Percentiles rank a stretch among this genome's conserved stretches.
Conservation (phyloP, 768 basidiomycete species). For the Tylopilus vinaceipallidus region DNA sequence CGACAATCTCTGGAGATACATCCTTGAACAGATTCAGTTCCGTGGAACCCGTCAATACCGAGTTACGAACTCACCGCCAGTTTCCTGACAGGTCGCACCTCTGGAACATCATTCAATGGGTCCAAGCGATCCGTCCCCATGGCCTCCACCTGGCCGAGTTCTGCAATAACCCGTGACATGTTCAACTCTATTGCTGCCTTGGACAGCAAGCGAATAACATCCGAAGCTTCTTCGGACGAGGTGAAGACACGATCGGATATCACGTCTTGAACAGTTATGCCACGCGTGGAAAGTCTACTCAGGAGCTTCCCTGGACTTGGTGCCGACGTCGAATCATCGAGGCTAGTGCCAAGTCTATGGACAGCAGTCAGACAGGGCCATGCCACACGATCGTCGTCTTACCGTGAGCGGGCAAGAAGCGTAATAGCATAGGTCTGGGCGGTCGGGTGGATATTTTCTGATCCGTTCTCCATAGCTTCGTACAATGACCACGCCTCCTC, state of each 20-base stretch:
- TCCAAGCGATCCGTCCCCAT: constrained; percentile 42
- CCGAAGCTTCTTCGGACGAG: constrained; percentile 49
- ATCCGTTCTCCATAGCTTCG: constrained; percentile 47
- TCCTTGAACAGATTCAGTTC: too few species aligned
- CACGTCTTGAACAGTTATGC: constrained; percentile 49
- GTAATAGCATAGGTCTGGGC: constrained; percentile 68
- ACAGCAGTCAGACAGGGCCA: constrained; percentile 12
- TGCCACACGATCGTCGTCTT: constrained; percentile 14
- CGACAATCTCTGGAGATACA: constrained; percentile 17
- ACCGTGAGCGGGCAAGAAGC: constrained; percentile 59
- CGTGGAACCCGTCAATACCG: background rate
- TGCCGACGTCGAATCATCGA: constrained; percentile 15
- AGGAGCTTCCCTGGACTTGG: constrained; percentile 36
- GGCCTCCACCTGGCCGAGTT: constrained; percentile 51
- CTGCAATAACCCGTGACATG: constrained; percentile 43
- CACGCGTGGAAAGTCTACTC: constrained; percentile 43
- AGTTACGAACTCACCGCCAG: constrained; percentile 25
- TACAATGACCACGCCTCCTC: constrained; percentile 63
- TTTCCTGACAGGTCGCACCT: constrained; percentile 53
- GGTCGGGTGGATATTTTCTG: constrained; percentile 49
- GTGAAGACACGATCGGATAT: constrained; percentile 57
- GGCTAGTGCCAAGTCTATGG: constrained; percentile 40
- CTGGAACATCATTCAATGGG: constrained; percentile 50
- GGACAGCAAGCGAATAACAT: constrained; percentile 53
- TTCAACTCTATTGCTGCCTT: constrained; percentile 58